Conservation (phyloP, 108 stramenopile genomes). For the Conticribra weissflogii region DNA sequence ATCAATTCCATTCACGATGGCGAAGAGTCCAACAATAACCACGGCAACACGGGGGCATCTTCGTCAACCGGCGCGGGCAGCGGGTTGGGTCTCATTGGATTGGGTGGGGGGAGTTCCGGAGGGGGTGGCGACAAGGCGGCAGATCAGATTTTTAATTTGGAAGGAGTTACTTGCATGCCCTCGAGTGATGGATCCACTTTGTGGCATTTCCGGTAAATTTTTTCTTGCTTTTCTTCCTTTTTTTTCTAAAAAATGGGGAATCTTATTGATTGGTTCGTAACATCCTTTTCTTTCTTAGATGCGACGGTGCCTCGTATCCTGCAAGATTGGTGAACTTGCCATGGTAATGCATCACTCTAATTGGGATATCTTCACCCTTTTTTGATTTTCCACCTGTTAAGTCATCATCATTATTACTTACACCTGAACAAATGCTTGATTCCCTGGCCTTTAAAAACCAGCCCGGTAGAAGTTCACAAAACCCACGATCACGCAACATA, state of each 20-base stretch:
- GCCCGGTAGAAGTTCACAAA: constrained; percentile 90
- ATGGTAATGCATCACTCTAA: no score
- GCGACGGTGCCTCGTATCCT: constrained; percentile 89
- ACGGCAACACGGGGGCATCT: constrained; percentile 2
- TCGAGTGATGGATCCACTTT: constrained; percentile 60
- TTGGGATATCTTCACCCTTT: neutral
- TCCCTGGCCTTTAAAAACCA: neutral
- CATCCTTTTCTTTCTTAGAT: constrained; percentile 23
- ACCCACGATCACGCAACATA: constrained; percentile 91
- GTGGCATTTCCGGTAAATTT: constrained; percentile 71
- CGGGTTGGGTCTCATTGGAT: neutral
- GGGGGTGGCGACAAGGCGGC: neutral
- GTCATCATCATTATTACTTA: neutral
- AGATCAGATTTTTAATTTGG: constrained; percentile 67
- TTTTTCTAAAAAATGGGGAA: neutral
- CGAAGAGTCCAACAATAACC: constrained; percentile 53
- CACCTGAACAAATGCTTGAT: neutral
- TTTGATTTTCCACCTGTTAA: neutral
- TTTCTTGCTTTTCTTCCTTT: neutral
- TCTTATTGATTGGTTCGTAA: constrained; percentile 1
- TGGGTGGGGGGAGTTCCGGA: neutral
- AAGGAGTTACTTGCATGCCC: constrained; percentile 71
- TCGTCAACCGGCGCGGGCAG: neutral
- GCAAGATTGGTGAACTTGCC: constrained; percentile 92
- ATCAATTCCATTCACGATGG: constrained; percentile 50